Conservation (phyloP, 163 green algal species). For the Volvox carteri region DNA sequence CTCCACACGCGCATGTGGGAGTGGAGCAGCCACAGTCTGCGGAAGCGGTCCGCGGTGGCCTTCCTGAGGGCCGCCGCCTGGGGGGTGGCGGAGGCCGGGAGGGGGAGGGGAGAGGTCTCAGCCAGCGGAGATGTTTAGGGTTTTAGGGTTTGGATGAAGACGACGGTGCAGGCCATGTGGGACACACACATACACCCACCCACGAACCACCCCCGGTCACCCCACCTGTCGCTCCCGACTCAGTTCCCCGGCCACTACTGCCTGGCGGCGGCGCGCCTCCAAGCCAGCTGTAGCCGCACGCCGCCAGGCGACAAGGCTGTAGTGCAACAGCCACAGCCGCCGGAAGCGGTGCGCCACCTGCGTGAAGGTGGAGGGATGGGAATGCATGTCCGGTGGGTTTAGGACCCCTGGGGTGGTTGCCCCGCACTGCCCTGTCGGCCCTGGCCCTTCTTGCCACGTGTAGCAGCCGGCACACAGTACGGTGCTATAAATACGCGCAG, state of each 20-base stretch:
- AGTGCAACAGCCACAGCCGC: slow-evolving; percentile 45
- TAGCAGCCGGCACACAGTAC: too few species aligned
- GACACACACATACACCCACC: background rate
- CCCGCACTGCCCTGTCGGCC: too few species aligned
- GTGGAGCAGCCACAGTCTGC: slow-evolving; percentile 51
- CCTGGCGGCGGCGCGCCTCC: background rate
- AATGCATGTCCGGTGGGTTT: too few species aligned
- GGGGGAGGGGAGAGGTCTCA: background rate
- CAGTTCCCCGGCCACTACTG: background rate
- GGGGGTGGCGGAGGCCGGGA: background rate
- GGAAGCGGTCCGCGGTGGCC: slow-evolving; percentile 22
- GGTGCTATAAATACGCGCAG: too few species aligned
- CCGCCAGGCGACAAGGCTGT: background rate
- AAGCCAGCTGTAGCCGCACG: background rate
- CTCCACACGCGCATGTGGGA: slow-evolving; percentile 24
- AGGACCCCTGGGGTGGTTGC: too few species aligned
- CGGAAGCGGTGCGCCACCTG: slow-evolving; percentile 45
- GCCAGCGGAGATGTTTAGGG: too few species aligned
- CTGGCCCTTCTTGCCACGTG: too few species aligned
- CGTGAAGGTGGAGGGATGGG: too few species aligned
- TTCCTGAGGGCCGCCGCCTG: background rate
- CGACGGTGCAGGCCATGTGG: too few species aligned
- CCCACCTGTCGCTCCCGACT: slow-evolving; percentile 19
- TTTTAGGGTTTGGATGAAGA: too few species aligned
- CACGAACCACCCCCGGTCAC: background rate